These are phyloP conservation scores for Neospora caninum DNA, from an alignment of 169 alveolate genomes.

Conservation along the genomic window DNA sequence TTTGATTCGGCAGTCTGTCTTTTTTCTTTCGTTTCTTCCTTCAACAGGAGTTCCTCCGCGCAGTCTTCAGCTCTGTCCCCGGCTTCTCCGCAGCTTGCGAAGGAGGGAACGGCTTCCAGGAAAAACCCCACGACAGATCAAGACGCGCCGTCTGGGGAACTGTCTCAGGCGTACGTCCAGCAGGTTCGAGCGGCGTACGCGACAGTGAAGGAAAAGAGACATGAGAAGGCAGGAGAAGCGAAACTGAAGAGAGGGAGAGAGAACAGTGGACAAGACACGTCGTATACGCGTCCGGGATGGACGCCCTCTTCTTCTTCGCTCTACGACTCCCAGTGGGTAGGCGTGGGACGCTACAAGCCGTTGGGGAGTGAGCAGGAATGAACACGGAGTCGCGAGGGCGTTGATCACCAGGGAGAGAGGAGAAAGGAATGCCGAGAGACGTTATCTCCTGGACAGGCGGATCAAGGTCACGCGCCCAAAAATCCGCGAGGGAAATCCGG, in stretches of 20 bases:
- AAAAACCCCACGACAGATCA: background rate
- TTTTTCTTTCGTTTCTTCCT: background rate
- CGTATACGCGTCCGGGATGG: constrained; percentile 22
- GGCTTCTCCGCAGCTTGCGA: background rate
- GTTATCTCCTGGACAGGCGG: too few relatives aligned
- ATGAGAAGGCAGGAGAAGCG: too few relatives aligned
- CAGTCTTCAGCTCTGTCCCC: too few relatives aligned
- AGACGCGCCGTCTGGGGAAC: background rate
- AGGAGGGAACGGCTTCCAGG: background rate
- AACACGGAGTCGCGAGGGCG: background rate
- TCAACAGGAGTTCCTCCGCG: background rate
- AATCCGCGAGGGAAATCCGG: too few relatives aligned
- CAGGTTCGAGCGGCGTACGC: constrained; percentile 27
- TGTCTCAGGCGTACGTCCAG: background rate
- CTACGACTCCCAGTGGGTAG: background rate
- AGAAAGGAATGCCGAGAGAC: too few relatives aligned
- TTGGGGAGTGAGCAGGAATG: background rate
- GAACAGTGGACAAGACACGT: background rate
- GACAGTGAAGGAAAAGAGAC: background rate
- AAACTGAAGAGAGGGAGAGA: background rate
- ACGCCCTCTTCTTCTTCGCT: background rate
- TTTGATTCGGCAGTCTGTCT: background rate
- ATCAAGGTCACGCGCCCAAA: too few relatives aligned
- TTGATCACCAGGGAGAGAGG: background rate
- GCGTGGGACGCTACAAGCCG: background rate